Conservation (phyloP, 1,139 yeast genomes). For the Geotrichum reessii region DNA sequence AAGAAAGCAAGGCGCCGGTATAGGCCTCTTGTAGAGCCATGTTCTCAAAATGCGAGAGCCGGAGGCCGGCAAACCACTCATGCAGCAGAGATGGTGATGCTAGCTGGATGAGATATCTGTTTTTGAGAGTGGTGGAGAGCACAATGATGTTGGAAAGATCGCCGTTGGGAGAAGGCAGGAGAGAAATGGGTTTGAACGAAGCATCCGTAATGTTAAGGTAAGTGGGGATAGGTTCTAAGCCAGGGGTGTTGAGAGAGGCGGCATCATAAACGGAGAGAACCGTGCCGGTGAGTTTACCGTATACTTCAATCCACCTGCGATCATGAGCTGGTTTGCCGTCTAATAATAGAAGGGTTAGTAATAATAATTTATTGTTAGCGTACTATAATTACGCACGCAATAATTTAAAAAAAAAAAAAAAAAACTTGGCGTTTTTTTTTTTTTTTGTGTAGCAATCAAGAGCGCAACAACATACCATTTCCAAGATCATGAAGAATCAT, state of each 20-base stretch:
- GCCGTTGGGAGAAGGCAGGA: slow-evolving; percentile 58
- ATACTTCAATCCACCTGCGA: slow-evolving; percentile 86
- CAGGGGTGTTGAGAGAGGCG: slow-evolving; percentile 40
- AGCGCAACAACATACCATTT: slow-evolving; percentile 24
- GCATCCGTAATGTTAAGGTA: slow-evolving; percentile 90
- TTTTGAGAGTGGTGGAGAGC: slow-evolving; percentile 84
- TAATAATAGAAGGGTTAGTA: slow-evolving; percentile 6
- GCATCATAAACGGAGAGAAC: slow-evolving; percentile 52
- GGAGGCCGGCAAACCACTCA: slow-evolving; percentile 75
- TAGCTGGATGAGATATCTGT: slow-evolving; percentile 36
- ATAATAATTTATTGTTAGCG: neutral
- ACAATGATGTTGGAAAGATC: slow-evolving; percentile 71
- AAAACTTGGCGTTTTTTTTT: slow-evolving; percentile 2
- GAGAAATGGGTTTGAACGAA: slow-evolving; percentile 66
- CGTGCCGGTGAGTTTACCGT: slow-evolving; percentile 84
- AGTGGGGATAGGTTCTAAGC: slow-evolving; percentile 51
- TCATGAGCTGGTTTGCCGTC: slow-evolving; percentile 55
- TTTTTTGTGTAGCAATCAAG: slow-evolving; percentile 1
- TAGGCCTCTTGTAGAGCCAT: slow-evolving; percentile 85
- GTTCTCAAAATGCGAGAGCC: slow-evolving; percentile 75
- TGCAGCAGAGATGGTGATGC: slow-evolving; percentile 38
- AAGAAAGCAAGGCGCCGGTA: slow-evolving; percentile 85
- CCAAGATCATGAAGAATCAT: slow-evolving; percentile 40
- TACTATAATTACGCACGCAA: neutral
- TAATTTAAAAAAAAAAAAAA: slow-evolving; percentile 1